phyloP scores from a whole-genome alignment of 768 basidiomycete genomes.

The Termitomyces sp. region DNA sequence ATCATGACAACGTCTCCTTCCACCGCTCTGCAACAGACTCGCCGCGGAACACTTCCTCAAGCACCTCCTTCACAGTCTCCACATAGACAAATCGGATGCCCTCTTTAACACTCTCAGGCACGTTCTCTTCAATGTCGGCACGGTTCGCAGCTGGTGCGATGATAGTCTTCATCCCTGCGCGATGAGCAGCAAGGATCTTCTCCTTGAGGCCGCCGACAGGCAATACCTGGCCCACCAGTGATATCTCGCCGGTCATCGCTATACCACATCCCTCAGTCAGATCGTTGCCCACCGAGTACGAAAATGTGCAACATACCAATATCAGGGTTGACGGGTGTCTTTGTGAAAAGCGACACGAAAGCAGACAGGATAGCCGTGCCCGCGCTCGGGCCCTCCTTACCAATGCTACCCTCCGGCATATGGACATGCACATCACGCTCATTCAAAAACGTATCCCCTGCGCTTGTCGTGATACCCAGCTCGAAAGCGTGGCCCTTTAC shows the following conservation, averaged over 20 bases:
- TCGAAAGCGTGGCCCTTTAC: slow-evolving; percentile 88
- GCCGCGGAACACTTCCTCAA: slow-evolving; percentile 82
- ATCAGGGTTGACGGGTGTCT: slow-evolving; percentile 79
- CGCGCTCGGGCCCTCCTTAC: slow-evolving; percentile 95
- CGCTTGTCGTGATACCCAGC: slow-evolving; percentile 76
- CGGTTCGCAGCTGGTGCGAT: slow-evolving; percentile 85
- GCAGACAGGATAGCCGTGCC: slow-evolving; percentile 93
- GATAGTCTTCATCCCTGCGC: slow-evolving; percentile 93
- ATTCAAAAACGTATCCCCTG: slow-evolving; percentile 75
- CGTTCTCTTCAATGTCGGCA: slow-evolving; percentile 96
- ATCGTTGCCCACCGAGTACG: neutral
- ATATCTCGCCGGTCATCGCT: slow-evolving; percentile 99
- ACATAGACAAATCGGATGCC: slow-evolving; percentile 96
- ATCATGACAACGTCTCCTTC: slow-evolving; percentile 50
- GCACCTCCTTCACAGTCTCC: slow-evolving; percentile 86
- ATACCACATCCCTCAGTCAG: neutral
- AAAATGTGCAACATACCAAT: slow-evolving; percentile 62
- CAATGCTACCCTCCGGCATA: slow-evolving; percentile 93
- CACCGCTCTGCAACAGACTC: slow-evolving; percentile 58
- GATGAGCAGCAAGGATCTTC: slow-evolving; percentile 95
- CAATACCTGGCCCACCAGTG: slow-evolving; percentile 92
- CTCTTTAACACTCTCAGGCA: slow-evolving; percentile 92
- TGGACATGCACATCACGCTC: slow-evolving; percentile 93
- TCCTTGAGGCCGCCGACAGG: slow-evolving; percentile 96
- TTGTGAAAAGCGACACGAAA: slow-evolving; percentile 89